A percentile compares a stretch with the other conserved stretches of the same genome.
Conservation (phyloP, 371 early-diverging fungal species). For the Rhizopus delemar region DNA sequence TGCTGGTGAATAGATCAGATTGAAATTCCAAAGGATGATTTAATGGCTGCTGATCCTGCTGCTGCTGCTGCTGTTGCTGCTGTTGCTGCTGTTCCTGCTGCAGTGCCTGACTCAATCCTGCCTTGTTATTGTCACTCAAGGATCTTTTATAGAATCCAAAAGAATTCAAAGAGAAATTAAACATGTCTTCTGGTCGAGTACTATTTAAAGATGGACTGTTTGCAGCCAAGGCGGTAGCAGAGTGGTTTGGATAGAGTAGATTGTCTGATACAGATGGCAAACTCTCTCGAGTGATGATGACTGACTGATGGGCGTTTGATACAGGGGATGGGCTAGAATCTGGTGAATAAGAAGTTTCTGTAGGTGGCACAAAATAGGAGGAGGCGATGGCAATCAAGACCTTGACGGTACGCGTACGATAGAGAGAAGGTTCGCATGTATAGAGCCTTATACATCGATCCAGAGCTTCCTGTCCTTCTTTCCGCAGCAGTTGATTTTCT, state of each 20-base stretch:
- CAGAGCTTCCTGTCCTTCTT: conserved; percentile 28
- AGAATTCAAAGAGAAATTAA: conserved; percentile 4
- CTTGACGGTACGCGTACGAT: conserved; percentile 14
- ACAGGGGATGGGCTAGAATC: background rate
- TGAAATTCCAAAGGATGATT: background rate
- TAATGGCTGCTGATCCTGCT: background rate
- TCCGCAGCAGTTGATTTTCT: conserved; percentile 23
- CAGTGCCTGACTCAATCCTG: background rate
- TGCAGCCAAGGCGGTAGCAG: background rate
- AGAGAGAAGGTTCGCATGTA: conserved; percentile 15
- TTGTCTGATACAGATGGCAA: background rate
- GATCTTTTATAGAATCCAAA: background rate
- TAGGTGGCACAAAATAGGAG: background rate
- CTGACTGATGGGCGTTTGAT: background rate
- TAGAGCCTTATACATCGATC: conserved; percentile 25
- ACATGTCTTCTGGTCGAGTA: conserved; percentile 29
- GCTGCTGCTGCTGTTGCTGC: conserved; percentile 9
- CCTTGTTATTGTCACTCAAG: background rate
- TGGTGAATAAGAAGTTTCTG: background rate
- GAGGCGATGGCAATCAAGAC: background rate
- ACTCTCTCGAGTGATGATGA: background rate
- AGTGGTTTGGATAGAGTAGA: background rate
- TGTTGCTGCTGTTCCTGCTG: conserved; percentile 10
- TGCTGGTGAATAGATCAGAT: background rate
- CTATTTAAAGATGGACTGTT: background rate